phyloP scores from a whole-genome alignment of 176 grass and related monocot species.

The Melocanna baccifera region DNA sequence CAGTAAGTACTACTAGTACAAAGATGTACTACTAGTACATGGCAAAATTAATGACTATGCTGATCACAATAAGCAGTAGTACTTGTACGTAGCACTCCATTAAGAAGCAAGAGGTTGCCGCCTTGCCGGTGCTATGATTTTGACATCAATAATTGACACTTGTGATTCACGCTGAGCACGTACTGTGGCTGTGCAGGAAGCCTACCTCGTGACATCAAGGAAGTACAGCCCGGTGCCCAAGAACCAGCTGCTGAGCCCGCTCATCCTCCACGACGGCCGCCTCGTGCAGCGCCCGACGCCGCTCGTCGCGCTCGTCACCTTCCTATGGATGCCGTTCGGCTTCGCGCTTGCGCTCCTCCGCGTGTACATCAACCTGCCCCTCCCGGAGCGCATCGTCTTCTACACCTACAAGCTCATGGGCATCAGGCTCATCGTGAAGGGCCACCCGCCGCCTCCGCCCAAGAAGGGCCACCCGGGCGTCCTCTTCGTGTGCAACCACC shows the following conservation, averaged over 20 bases:
- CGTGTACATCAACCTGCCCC: conserved; percentile 86
- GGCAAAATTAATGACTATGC: neutral
- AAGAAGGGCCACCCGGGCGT: conserved; percentile 81
- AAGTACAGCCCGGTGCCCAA: conserved; percentile 64
- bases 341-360: conserved; percentile 77
- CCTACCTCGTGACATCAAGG: conserved; percentile 57
- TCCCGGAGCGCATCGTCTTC: conserved; percentile 89
- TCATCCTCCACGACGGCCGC: conserved; percentile 90
- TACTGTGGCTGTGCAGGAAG: conserved; percentile 43
- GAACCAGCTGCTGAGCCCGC: conserved; percentile 64
- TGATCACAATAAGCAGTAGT: neutral
- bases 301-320: conserved; percentile 76
- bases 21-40: neutral
- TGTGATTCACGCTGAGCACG: neutral
- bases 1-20: neutral
- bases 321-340: conserved; percentile 93
- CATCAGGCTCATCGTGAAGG: conserved; percentile 82
- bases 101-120: neutral
- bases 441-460: conserved; percentile 64
- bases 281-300: conserved; percentile 76
- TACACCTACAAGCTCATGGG: conserved; percentile 93
- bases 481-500: conserved; percentile 96
- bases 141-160: neutral
- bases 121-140: neutral
- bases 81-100: neutral